These are phyloP conservation scores for Rhododendron kiyosumense DNA, from an alignment of 148 eudicot genomes.

Conservation along the genomic window DNA sequence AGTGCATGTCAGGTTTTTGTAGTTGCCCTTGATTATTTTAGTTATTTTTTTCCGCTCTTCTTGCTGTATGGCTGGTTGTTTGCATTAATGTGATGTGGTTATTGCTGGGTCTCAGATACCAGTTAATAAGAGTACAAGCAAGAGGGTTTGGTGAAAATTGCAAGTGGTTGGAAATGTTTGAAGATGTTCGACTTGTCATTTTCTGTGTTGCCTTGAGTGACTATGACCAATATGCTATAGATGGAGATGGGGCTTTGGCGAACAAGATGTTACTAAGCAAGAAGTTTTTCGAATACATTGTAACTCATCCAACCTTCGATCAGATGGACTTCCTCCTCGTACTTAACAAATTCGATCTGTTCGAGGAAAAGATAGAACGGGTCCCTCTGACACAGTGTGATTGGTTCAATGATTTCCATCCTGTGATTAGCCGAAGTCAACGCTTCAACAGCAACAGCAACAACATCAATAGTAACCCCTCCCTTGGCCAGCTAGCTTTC, in stretches of 20 bases:
- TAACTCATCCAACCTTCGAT: slow-evolving; percentile 77
- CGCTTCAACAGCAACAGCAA: slow-evolving; percentile 38
- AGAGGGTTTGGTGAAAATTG: slow-evolving; percentile 78
- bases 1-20: background rate
- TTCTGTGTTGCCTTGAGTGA: slow-evolving; percentile 75
- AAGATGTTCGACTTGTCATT: slow-evolving; percentile 81
- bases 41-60: background rate
- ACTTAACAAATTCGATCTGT: slow-evolving; percentile 70
- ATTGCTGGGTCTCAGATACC: slow-evolving; percentile 48
- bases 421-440: slow-evolving; percentile 56
- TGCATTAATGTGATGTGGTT: background rate
- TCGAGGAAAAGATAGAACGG: slow-evolving; percentile 80
- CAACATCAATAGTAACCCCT: slow-evolving; percentile 55
- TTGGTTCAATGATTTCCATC: slow-evolving; percentile 92
- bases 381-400: slow-evolving; percentile 67
- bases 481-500: slow-evolving; percentile 76
- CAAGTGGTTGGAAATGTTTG: slow-evolving; percentile 95
- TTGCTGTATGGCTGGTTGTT: background rate
- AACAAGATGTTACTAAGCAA: slow-evolving; percentile 80
- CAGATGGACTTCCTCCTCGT: slow-evolving; percentile 76
- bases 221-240: slow-evolving; percentile 56
- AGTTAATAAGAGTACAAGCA: slow-evolving; percentile 87
- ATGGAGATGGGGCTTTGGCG: slow-evolving; percentile 42
- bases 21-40: background rate
- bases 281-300: slow-evolving; percentile 76